A percentile compares a stretch with the other conserved stretches of the same genome.
Evolutionary conservation across 441 rosid genomes (phyloP).

Genomic region (Mallotus repandus): DNA sequence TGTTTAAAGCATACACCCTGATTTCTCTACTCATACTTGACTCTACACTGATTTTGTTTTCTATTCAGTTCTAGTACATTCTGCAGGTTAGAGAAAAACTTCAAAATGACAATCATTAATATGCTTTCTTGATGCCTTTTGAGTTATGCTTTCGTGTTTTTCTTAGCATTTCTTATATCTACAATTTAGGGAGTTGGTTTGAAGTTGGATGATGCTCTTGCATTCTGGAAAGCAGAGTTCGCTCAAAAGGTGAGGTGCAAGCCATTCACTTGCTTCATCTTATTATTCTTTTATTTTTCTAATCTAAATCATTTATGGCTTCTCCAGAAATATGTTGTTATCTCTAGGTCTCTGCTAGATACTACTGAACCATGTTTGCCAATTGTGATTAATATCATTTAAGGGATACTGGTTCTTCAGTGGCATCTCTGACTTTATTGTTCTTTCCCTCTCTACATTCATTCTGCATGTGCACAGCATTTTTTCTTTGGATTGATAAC

Average conservation of each 20-base stretch:
- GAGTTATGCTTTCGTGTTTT: background rate
- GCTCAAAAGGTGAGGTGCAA: constrained; percentile 58
- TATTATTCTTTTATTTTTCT: no score
- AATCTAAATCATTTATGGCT: no score
- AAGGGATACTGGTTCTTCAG: no score
- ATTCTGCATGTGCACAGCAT: no score
- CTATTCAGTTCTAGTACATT: background rate
- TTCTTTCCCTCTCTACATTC: background rate
- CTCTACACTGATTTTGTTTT: no score
- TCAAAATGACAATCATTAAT: constrained; percentile 4
- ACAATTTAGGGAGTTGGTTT: constrained; percentile 71
- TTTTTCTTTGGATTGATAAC: background rate
- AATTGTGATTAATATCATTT: no score
- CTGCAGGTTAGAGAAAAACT: constrained; percentile 6
- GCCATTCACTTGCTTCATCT: constrained; percentile 4
- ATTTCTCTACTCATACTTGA: background rate
- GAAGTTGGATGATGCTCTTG: constrained; percentile 89
- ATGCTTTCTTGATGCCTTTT: background rate
- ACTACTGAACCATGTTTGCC: no score
- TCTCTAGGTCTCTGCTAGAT: no score
- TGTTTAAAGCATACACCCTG: background rate
- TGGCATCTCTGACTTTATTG: background rate
- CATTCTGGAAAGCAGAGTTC: constrained; percentile 95
- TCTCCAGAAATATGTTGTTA: background rate
- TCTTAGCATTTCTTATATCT: constrained; percentile 6